Base-by-base conservation (phyloP, 2,329 filamentous ascomycete species). In the Monilinia polystroma region DNA sequence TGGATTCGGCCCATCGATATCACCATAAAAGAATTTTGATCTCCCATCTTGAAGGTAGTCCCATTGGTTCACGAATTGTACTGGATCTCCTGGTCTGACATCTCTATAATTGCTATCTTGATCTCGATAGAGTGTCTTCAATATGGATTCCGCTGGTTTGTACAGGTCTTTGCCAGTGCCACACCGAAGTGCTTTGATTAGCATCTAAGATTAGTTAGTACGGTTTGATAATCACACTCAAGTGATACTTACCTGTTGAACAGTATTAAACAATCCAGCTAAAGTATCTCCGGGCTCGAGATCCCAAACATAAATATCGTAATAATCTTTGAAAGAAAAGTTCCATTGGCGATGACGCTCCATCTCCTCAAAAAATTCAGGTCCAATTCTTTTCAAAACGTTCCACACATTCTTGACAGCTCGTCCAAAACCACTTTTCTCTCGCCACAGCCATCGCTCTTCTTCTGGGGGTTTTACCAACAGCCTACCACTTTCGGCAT, bases 261-360 rank as follows among this genome's bases (percentile, higher is more conserved):
- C 68, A 57, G 68, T 73, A 43, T 74, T 73, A 63, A 76, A 77
- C 12, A 80, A 57, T 12, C 66, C 54, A 23, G 70, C 57, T 58
- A 75, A 78, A 2, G 71, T 68, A 8, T 75, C 62, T 14, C 79
- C 79, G 14, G 79, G 72, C 11, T 70, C 70, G 2, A 75, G 66
- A 66, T 79, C 79, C 79, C 79, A 80, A 11, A 81, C 72, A 57
- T 78, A 79, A 47, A 81, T 72, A 71, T 80, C 79, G 59, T 79
- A 81, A 66, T 80, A 79, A 52, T 81, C 78, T 14, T 78, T 75
- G 68, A 81, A 81, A 4, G 76, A 74, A 64, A 81, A 77, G 45
- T 75, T 75, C 76, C 77, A 81, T 26, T 76, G 71, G 35, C 78
- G 71, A 11, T 70, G 66, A 18, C 70, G 71, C 26, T 79, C 78